Percentiles rank a stretch among this genome's conserved stretches.
Evolutionary conservation across 164 flowering plant species (phyloP).

Genomic region (Nymphaea colorata): DNA sequence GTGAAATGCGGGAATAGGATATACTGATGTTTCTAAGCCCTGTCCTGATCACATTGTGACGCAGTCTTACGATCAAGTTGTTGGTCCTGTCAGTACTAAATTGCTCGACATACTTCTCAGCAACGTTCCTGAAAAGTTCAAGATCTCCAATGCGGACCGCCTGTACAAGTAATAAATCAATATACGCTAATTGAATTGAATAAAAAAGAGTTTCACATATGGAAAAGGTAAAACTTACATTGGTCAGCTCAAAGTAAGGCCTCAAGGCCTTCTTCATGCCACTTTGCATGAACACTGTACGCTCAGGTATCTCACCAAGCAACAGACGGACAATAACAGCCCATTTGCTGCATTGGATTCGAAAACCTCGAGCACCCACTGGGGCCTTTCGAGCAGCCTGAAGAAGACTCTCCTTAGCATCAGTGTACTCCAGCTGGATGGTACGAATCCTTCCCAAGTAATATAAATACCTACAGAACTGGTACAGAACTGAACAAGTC

Average conservation of each 20-base stretch:
- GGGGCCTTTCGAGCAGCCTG: slow-evolving; percentile 77
- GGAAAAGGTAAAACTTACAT: slow-evolving; percentile 38
- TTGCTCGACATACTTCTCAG: slow-evolving; percentile 56
- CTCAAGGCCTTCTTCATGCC: slow-evolving; percentile 91
- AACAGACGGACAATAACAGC: slow-evolving; percentile 75
- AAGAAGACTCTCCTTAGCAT: slow-evolving; percentile 67
- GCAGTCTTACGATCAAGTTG: slow-evolving; percentile 78
- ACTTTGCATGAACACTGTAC: slow-evolving; percentile 91
- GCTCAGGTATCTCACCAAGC: slow-evolving; percentile 92
- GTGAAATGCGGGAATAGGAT: slow-evolving; percentile 81
- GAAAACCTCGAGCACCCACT: slow-evolving; percentile 52
- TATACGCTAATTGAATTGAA: background rate
- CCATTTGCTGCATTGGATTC: slow-evolving; percentile 89
- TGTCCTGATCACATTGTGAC: slow-evolving; percentile 90
- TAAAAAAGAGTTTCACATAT: background rate
- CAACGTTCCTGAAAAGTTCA: slow-evolving; percentile 65
- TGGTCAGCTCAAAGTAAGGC: slow-evolving; percentile 97
- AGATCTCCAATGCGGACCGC: slow-evolving; percentile 96
- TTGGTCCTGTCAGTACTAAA: slow-evolving; percentile 69
- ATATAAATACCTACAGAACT: slow-evolving; percentile 87
- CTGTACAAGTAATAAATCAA: slow-evolving; percentile 21
- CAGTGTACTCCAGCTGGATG: slow-evolving; percentile 68
- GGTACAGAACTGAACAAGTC: slow-evolving; percentile 8
- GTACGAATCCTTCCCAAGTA: slow-evolving; percentile 69
- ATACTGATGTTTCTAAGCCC: slow-evolving; percentile 90